A percentile compares a stretch with the other conserved stretches of the same genome.
Evolutionary conservation across 2,329 filamentous ascomycete genomes (phyloP).

Genomic region (Alternaria sp.): DNA sequence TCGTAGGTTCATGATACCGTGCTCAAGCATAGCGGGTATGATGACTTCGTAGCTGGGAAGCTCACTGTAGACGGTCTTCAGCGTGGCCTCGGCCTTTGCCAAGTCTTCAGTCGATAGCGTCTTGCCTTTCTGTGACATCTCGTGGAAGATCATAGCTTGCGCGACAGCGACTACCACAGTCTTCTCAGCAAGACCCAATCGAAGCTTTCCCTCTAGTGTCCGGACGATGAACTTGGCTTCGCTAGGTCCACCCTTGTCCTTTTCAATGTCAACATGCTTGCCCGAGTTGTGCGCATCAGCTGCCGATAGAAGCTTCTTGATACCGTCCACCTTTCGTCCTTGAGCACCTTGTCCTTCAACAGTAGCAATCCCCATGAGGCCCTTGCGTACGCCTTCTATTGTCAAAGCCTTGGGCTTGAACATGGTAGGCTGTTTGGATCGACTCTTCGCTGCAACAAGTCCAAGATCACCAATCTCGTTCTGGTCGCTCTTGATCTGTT

Average conservation of each 20-base stretch:
- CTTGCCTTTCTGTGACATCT: conserved; percentile 73
- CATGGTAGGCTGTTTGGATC: conserved; percentile 95
- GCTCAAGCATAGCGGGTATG: conserved; percentile 83
- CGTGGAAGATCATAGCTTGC: conserved; percentile 86
- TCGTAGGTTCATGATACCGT: conserved; percentile 81
- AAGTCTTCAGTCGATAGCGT: conserved; percentile 76
- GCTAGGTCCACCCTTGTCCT: conserved; percentile 91
- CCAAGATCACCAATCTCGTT: conserved; percentile 96
- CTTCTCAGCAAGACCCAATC: conserved; percentile 88
- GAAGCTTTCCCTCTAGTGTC: conserved; percentile 91
- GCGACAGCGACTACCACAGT: conserved; percentile 89
- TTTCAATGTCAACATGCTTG: conserved; percentile 76
- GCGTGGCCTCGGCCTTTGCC: conserved; percentile 79
- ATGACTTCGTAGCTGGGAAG: conserved; percentile 95
- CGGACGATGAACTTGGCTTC: conserved; percentile 94
- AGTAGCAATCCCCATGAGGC: conserved; percentile 86
- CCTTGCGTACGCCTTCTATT: conserved; percentile 83
- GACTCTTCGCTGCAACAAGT: conserved; percentile 91
- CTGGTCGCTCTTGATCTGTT: conserved; percentile 93
- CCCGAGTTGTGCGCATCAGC: conserved; percentile 76
- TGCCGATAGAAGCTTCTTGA: conserved; percentile 94
- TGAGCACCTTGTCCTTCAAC: conserved; percentile 86
- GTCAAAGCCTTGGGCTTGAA: conserved; percentile 95
- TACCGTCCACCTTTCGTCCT: conserved; percentile 86
- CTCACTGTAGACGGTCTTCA: conserved; percentile 96